Base-by-base conservation (phyloP, 148 eudicot genomes). In the Camellia japonica region DNA sequence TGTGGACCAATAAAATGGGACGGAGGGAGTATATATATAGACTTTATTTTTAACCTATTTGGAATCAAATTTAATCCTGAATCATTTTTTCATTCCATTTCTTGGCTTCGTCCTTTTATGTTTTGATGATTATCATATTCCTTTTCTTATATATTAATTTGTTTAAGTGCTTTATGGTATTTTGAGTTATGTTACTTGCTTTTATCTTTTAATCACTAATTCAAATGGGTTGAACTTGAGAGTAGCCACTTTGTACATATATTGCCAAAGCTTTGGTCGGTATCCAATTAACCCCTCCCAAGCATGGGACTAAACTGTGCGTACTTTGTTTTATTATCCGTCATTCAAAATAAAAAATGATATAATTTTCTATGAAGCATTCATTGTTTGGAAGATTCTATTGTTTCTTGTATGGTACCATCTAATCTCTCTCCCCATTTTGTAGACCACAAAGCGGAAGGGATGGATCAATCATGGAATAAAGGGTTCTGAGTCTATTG, bases 381-480 rank as follows among this genome's bases (percentile, higher is more conserved):
- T 41, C 52, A 3, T 52, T 72, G 13, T 72, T 13, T 23, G 7
- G 46, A 54, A 52, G 75, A 15, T 72, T 54, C 18, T 43, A 2
- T 72, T 52, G 30, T 80, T 38, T 54, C 7, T 13, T 12, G 70
- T 49, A 81, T 70, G 5, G 19, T 16, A 23, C 8, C 49, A 44
- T 23, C 38, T 30, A 30, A 30, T 30, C 38, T 30, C 18, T 42
- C 78, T 70, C 55, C 47, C 60, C 76, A 51, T 60, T 47, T 77
- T 74, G 20, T 79, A 95, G 99, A 90, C 90, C 64, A 93, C 99
- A 23, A 95, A 95, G 78, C 83, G 99, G 82, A 93, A 93, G 78
- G 99, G 99, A 77, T 95, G 99, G 99, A 78, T 95, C 71, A 95
- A 93, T 83, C 97, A 93, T 69, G 90, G 89, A 52, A 93, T 95